Conservation (phyloP, 2,329 filamentous ascomycete species). For the Paramyrothecium roridum region DNA sequence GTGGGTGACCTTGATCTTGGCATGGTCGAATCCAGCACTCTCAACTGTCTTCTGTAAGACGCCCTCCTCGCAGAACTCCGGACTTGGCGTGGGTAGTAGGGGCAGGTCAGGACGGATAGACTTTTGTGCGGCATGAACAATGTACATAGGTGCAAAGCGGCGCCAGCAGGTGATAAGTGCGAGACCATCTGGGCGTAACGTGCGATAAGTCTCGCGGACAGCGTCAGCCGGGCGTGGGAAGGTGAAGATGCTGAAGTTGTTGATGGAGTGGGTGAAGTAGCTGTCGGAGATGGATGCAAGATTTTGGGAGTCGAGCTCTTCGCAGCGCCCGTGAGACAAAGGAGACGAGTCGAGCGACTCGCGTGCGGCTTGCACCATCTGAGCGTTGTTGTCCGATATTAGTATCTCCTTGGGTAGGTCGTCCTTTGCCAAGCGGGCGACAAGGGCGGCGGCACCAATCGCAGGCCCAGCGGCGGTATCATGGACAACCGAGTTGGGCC, state of each 20-base stretch:
- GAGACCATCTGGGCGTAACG: slow-evolving; percentile 21
- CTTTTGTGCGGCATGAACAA: slow-evolving; percentile 23
- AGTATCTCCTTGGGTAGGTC: not conserved
- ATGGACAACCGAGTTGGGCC: not conserved
- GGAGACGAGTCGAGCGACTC: not conserved
- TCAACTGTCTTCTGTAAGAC: slow-evolving; percentile 11
- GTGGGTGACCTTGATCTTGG: slow-evolving; percentile 6
- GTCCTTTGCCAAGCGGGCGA: not conserved
- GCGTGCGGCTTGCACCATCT: not conserved
- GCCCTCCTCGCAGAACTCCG: slow-evolving; percentile 19
- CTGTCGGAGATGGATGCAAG: not conserved
- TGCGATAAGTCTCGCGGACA: slow-evolving; percentile 24
- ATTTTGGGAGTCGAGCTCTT: not conserved
- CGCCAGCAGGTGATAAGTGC: slow-evolving; percentile 19
- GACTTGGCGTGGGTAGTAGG: slow-evolving; percentile 16
- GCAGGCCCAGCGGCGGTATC: not conserved
- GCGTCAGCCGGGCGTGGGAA: slow-evolving; percentile 15
- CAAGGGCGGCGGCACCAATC: not conserved
- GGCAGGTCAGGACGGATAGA: slow-evolving; percentile 21
- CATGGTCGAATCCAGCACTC: slow-evolving; percentile 18
- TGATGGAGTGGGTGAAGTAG: not conserved
- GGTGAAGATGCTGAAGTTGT: slow-evolving; percentile 20
- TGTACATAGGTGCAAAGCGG: slow-evolving; percentile 16
- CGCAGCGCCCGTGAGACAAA: not conserved
- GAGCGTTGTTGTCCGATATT: not conserved